Evolutionary conservation across 306 rosid genomes (phyloP), one percentile per base, ranked within the genome.

Genomic region (Coriaria nepalensis): DNA sequence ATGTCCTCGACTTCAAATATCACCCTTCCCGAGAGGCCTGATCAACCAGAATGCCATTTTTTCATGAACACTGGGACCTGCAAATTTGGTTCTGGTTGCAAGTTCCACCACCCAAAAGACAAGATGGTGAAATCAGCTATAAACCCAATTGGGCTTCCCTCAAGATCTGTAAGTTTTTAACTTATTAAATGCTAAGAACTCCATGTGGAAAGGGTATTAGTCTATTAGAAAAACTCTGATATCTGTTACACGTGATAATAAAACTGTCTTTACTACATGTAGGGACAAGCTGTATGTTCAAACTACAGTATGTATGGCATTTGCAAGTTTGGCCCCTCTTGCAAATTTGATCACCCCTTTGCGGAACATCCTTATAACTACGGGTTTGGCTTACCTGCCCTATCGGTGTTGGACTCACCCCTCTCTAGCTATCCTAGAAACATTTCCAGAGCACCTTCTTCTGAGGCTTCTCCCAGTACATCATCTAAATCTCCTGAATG

Each of bases 11-110:
- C 72, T 43, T 33, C 78, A 45, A 74, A 33, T 67, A 59, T 63
- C 29, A 32, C 43, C 29, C 87, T 83, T 46, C 94, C 94, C 0
- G 92, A 87, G 66, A 73, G 96, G 52, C 94, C 93, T 10, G 85
- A 80, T 56, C 92, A 87, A 59, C 96, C 94, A 5, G 87, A 83
- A 67, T 87, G 96, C 60, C 83, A 76, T 58, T 75, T 77, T 66
- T 87, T 77, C 49, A 78, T 83, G 87, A 78, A 51, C 74, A 87
- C 81, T 8, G 94, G 94, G 34, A 80, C 79, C n/a, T 87, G 96
- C 85, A 87, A 83, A 56, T 83, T 77, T 65, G 96, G 96, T 62
- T 59, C 74, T 50, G 87, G 78, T 47, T 87, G 96, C 81, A 87
- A 80, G 64, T 87, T 70, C 52, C 77, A 87, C 67, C 96, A 87